Evolutionary conservation across 2,329 filamentous ascomycete genomes (phyloP), one percentile per base, ranked within the genome.

Genomic region (Colletotrichum sp.): DNA sequence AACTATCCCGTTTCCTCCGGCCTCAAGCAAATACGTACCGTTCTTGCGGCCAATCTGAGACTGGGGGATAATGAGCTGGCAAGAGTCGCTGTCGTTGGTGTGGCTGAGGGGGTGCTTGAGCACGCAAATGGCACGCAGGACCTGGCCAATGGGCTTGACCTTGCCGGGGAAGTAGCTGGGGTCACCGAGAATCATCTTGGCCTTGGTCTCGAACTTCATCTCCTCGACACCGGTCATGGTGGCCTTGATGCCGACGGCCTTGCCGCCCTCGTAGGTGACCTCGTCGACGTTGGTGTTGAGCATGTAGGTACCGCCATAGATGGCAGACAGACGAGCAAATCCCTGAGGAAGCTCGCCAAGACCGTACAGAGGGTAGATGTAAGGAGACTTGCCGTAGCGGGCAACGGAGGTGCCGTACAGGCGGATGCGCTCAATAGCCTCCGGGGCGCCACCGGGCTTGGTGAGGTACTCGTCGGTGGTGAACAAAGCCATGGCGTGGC

Each of bases 221-320:
- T 96, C 95, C 81, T 95, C 95, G 77, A 93, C 92, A 84, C 95
- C 95, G 84, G 93, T 93, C 96, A 99, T 99, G 80, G 97, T 98
- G 67, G 97, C 97, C 89, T 98, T 98, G 89, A 99, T 99, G 73
- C 97, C 97, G 18, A 92, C 91, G n/a, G 96, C 95, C 90, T 98
- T 98, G 83, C 91, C 92, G 72, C 89, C 92, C 75, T 98, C 95
- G 84, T 97, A 98, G 77, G 94, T 86, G 79, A 99, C 88, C 89
- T 99, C 97, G 78, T 99, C 95, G 72, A 99, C 91, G 80, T 93
- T 93, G 80, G 97, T 98, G 90, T 99, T 99, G 82, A 99, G 93
- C 96, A 99, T 99, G 89, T 99, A 99, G 67, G 97, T 99, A 81
- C 97, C 97, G 79, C 97, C 97, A 84, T 99, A 99, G 87, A 99